These are phyloP conservation scores for Nidularia pulvinata DNA, from an alignment of 768 basidiomycete genomes.

Conservation along the genomic window DNA sequence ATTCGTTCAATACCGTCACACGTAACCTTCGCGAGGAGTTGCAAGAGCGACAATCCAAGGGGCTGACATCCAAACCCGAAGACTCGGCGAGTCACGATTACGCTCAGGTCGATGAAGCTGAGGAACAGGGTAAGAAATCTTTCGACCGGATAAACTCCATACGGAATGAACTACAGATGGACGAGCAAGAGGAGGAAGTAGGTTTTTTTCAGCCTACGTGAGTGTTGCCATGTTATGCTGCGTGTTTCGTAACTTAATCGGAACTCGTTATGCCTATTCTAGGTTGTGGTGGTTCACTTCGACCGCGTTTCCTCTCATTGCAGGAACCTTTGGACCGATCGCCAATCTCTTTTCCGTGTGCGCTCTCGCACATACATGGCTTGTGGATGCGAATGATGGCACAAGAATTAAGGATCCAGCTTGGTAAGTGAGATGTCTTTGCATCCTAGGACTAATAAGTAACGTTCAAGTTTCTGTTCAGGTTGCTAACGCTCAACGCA, in stretches of 20 bases:
- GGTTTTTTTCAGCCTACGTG: slow-evolving; percentile 18
- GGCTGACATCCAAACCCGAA: not conserved
- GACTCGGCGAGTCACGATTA: not conserved
- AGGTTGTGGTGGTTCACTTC: slow-evolving; percentile 41
- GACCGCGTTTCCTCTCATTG: slow-evolving; percentile 35
- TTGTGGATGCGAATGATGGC: slow-evolving; percentile 13
- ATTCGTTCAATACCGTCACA: slow-evolving; percentile 7
- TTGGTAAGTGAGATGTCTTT: slow-evolving; percentile 21
- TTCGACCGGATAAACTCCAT: not conserved
- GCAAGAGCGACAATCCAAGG: not conserved
- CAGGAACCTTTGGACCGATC: slow-evolving; percentile 38
- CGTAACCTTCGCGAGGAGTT: slow-evolving; percentile 3
- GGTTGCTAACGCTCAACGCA: slow-evolving; percentile 28
- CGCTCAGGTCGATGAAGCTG: not conserved
- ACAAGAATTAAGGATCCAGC: slow-evolving; percentile 21
- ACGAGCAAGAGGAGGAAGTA: slow-evolving; percentile 22
- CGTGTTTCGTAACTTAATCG: not conserved
- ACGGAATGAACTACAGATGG: slow-evolving; percentile 30
- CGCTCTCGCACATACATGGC: slow-evolving; percentile 32
- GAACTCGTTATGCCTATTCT: not conserved
- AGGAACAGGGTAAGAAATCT: not conserved
- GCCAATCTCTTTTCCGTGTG: slow-evolving; percentile 37
- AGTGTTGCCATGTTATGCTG: not conserved
- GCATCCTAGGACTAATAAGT: no score
- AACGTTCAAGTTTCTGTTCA: slow-evolving; percentile 3